Conservation (phyloP, 2,329 filamentous ascomycete species). For the Talaromyces atroroseus region DNA sequence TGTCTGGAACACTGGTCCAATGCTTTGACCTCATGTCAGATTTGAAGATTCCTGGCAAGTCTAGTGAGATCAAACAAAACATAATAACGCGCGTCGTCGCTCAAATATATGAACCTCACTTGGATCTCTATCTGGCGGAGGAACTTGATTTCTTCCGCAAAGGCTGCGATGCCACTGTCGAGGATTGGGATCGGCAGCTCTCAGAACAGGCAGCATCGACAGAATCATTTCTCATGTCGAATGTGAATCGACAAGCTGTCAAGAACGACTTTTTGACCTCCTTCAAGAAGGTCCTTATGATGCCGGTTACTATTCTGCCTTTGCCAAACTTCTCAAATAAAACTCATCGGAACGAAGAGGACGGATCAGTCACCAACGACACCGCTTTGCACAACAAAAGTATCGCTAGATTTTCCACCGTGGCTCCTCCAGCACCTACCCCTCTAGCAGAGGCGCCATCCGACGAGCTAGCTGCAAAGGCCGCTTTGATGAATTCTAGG, state of each 20-base stretch:
- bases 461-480: slow-evolving; percentile 89
- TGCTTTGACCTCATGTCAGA: slow-evolving; percentile 70
- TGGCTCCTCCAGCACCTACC: slow-evolving; percentile 25
- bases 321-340: slow-evolving; percentile 60
- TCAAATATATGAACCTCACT: slow-evolving; percentile 78
- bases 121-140: slow-evolving; percentile 89
- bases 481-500: slow-evolving; percentile 92
- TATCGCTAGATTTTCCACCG: slow-evolving; percentile 34
- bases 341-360: slow-evolving; percentile 38
- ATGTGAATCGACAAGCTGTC: slow-evolving; percentile 86
- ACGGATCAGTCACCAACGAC: slow-evolving; percentile 17
- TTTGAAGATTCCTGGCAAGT: slow-evolving; percentile 59
- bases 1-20: slow-evolving; percentile 85
- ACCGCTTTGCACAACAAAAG: slow-evolving; percentile 19
- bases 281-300: slow-evolving; percentile 99
- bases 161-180: slow-evolving; percentile 70
- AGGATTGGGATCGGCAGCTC: slow-evolving; percentile 83
- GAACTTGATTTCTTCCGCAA: slow-evolving; percentile 81
- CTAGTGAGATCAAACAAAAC: slow-evolving; percentile 55
- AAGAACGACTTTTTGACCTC: slow-evolving; percentile 95
- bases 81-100: slow-evolving; percentile 63
- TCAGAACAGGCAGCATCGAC: slow-evolving; percentile 84
- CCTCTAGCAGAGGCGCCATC: slow-evolving; percentile 65
- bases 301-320: slow-evolving; percentile 80
- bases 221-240: slow-evolving; percentile 94